Base-by-base conservation (phyloP, 768 basidiomycete genomes). In the Mycena filopes region DNA sequence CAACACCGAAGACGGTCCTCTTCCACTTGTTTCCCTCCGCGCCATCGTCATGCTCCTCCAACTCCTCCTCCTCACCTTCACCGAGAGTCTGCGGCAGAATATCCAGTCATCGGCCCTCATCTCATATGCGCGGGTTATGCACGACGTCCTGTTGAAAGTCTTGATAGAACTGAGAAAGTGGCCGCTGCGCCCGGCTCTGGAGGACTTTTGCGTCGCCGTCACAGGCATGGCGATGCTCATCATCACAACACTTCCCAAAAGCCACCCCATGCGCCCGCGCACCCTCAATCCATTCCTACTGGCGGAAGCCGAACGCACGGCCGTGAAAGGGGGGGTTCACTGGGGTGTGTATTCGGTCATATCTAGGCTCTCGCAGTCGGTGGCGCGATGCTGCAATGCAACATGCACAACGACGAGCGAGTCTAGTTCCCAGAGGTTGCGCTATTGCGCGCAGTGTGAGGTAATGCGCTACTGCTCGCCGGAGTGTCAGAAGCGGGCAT, bases 401-500 rank as follows among this genome's bases (percentile, higher is more conserved):
- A 26, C 29, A 7, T 64, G 63, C n/a, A 12, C 33, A 23, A 33
- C 10, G 43, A 64, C 63, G 10, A 58, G 55, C 43, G 63, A 58
- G 49, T 51, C 63, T 0, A 57, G 42, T 26, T 20, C 31, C 7
- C 63, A 58, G 38, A 64, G 53, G 28, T 42, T 64, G 33, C 63
- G 49, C 1, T 47, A 51, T 26, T 64, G 55, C 15, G 48, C 36
- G 29, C 55, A 41, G 12, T 58, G 63, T 26, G 23, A 16, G 18
- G 33, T 64, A 8, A 58, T 64, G 55, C 63, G 63, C 31, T 64
- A 64, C 28, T 64, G 63, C 25, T 64, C 63, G 7, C 11, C 25
- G 4, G 23, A 20, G 3, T 64, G 63, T 41, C 63, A 57, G 23
- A 56, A 51, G 42, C 31, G 29, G 4, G 63, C 55, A 9, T 64